Evolutionary conservation across 1,139 yeast species (phyloP).

Genomic region (Candida smagusa): DNA sequence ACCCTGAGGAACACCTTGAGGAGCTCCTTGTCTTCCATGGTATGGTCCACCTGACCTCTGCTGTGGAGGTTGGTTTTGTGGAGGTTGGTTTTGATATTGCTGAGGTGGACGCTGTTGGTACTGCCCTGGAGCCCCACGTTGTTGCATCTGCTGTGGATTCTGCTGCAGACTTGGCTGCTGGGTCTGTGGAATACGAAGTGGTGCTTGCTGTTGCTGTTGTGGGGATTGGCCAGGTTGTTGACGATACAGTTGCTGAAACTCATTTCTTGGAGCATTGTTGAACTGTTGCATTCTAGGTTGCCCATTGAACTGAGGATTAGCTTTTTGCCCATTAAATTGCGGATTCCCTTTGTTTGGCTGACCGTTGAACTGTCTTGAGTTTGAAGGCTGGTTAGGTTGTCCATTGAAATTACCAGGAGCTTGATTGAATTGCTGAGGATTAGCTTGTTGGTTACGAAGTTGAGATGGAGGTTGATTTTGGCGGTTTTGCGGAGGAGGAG

Average conservation of each 20-base stretch:
- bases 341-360: no score
- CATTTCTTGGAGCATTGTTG: no score
- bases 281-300: no score
- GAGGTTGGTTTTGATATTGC: not conserved
- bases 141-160: not conserved
- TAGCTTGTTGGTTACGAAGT: constrained; percentile 7
- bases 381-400: no score
- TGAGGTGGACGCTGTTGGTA: not conserved
- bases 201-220: constrained; percentile 5
- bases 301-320: no score
- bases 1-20: constrained; percentile 1
- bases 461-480: constrained; percentile 5
- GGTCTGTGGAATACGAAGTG: constrained; percentile 3
- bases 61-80: constrained; percentile 2
- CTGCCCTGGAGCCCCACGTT: no score
- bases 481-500: constrained; percentile 6
- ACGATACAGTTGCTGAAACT: constrained; percentile 1
- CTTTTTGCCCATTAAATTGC: no score
- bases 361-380: no score
- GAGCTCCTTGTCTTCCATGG: not conserved
- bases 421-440: constrained; percentile 3
- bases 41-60: constrained; percentile 2
- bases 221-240: constrained; percentile 8
- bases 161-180: constrained; percentile 7
- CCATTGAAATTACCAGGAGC: no score